Conservation (phyloP, 2,329 filamentous ascomycete genomes). For the Uncinocarpus reesii region DNA sequence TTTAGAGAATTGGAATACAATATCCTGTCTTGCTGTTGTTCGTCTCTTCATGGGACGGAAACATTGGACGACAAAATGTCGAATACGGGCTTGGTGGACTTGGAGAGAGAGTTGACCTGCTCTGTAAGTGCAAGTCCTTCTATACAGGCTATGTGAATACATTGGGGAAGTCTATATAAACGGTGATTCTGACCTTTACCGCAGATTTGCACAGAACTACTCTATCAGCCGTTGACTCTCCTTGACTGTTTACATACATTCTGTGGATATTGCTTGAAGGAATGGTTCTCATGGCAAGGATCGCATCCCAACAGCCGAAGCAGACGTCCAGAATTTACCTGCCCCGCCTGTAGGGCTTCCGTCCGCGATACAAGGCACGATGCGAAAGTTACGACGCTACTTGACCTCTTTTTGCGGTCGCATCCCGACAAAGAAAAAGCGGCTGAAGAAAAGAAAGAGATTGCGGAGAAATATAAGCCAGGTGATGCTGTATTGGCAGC, state of each 20-base stretch:
- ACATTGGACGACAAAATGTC: conserved; percentile 10
- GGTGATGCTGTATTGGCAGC: conserved; percentile 71
- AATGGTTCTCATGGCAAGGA: conserved; percentile 85
- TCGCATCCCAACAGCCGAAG: conserved; percentile 40
- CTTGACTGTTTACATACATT: conserved; percentile 94
- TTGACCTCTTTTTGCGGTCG: conserved; percentile 76
- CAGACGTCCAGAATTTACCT: conserved; percentile 58
- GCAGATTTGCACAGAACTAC: conserved; percentile 91
- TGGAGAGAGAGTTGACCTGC: conserved; percentile 91
- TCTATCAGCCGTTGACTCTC: conserved; percentile 81
- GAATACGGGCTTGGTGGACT: conserved; percentile 46
- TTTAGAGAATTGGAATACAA: too few species aligned
- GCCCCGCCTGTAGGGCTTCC: conserved; percentile 77
- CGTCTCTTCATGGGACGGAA: conserved; percentile 9
- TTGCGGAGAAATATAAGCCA: conserved; percentile 64
- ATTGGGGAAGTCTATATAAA: not conserved
- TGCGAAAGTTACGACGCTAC: conserved; percentile 75
- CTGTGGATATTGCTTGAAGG: conserved; percentile 87
- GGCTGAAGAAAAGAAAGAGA: conserved; percentile 62
- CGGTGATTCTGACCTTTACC: not conserved
- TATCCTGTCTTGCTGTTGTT: too few species aligned
- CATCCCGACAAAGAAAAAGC: conserved; percentile 66
- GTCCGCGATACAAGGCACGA: conserved; percentile 85
- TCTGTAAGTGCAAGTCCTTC: conserved; percentile 55
- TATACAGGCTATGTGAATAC: not conserved